A percentile compares a stretch with the other conserved stretches of the same genome.
Conservation (phyloP, 306 rosid species). For the Trifolium dubium region DNA sequence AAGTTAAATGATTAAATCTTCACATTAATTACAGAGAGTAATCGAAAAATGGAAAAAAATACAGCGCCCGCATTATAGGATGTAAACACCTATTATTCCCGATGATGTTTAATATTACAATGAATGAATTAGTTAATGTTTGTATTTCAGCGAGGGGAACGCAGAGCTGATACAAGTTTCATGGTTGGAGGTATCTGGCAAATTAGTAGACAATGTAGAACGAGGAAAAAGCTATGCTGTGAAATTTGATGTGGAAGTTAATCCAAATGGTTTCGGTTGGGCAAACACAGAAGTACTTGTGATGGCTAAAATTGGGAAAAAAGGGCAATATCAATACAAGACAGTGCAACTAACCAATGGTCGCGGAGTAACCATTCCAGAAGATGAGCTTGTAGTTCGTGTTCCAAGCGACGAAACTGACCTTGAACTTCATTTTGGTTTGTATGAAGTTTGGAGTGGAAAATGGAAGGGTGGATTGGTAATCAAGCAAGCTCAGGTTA, state of each 20-base stretch:
- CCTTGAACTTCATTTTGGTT: constrained; percentile 54
- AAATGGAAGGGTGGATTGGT: constrained; percentile 85
- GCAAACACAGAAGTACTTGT: constrained; percentile 47
- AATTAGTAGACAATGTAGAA: accelerated
- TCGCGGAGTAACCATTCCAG: accelerated
- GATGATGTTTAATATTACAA: too few relatives aligned
- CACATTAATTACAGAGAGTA: too few relatives aligned
- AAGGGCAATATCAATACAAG: constrained; percentile 14
- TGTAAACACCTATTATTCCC: too few relatives aligned
- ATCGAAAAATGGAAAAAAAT: too few relatives aligned
- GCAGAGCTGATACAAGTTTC: constrained; percentile 71
- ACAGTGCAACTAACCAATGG: neutral
- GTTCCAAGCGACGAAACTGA: accelerated
- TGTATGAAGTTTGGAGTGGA: constrained; percentile 92
- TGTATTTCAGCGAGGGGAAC: accelerated
- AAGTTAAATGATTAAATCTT: too few relatives aligned
- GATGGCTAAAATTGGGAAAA: constrained; percentile 78
- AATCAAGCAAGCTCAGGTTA: constrained; percentile 44
- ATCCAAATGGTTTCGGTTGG: constrained; percentile 71
- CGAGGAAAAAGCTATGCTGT: accelerated
- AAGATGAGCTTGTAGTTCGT: accelerated
- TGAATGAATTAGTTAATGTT: neutral
- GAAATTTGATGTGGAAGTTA: constrained; percentile 39
- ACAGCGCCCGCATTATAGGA: too few relatives aligned
- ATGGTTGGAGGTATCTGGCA: constrained; percentile 76